These are phyloP conservation scores for Albophoma yamanashiensis DNA, from an alignment of 2,329 filamentous ascomycete genomes.

Conservation along the genomic window DNA sequence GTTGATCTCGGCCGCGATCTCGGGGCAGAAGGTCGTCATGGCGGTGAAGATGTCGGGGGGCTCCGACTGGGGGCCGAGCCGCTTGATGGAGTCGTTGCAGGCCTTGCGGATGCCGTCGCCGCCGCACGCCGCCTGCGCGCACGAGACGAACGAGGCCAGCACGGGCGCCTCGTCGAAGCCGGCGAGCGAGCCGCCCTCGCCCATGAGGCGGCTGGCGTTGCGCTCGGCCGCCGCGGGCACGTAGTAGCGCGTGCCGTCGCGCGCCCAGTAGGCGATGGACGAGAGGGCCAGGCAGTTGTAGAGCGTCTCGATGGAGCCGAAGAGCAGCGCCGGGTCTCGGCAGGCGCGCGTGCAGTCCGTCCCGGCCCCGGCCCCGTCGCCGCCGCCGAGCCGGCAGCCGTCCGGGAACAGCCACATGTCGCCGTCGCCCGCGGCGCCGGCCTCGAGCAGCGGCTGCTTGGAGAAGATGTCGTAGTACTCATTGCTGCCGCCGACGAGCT, in stretches of 20 bases:
- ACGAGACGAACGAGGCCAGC: slow-evolving; percentile 20
- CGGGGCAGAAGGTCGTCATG: slow-evolving; percentile 23
- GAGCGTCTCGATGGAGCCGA: slow-evolving; percentile 24
- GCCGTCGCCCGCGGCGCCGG: slow-evolving; percentile 20
- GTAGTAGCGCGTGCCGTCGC: slow-evolving; percentile 16
- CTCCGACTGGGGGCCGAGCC: slow-evolving; percentile 13
- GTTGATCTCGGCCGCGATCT: slow-evolving; percentile 24
- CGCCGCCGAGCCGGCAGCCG: slow-evolving; percentile 17
- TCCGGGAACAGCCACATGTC: slow-evolving; percentile 20
- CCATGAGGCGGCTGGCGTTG: slow-evolving; percentile 25
- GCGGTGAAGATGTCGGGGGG: slow-evolving; percentile 20
- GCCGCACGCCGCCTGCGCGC: slow-evolving; percentile 23
- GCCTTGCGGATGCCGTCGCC: slow-evolving; percentile 20
- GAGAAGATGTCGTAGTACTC: slow-evolving; percentile 15
- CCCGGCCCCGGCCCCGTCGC: slow-evolving; percentile 2
- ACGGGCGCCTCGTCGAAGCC: slow-evolving; percentile 19
- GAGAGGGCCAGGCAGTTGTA: slow-evolving; percentile 27
- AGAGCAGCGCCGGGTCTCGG: slow-evolving; percentile 16
- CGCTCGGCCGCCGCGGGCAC: slow-evolving; percentile 21
- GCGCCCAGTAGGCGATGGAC: slow-evolving; percentile 22
- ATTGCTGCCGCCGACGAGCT: slow-evolving; percentile 14
- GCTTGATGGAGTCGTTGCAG: slow-evolving; percentile 17
- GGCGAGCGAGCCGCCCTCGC: slow-evolving; percentile 16
- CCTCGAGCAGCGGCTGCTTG: slow-evolving; percentile 19
- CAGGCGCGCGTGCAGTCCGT: slow-evolving; percentile 22